Percentiles rank a stretch among this genome's conserved stretches.
Conservation (phyloP, 176 grass and related monocot genomes). For the Eleusine coracana region DNA sequence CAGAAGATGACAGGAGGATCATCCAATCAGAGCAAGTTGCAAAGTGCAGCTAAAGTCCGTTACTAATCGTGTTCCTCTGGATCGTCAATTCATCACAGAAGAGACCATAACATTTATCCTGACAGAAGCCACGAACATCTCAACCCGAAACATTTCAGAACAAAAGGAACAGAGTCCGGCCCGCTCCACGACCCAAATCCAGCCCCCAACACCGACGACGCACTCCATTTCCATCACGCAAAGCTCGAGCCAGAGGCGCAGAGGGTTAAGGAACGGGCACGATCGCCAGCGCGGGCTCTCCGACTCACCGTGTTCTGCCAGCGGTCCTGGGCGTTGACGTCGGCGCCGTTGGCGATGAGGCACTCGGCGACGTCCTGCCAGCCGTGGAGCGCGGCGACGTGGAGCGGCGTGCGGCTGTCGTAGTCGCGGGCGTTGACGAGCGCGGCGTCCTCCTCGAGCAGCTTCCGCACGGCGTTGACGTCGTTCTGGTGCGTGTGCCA, state of each 20-base stretch:
- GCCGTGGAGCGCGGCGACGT: slow-evolving; percentile 90
- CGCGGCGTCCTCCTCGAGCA: slow-evolving; percentile 80
- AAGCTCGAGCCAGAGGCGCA: neutral
- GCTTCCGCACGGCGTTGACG: slow-evolving; percentile 71
- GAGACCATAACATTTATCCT: neutral
- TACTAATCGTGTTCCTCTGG: neutral
- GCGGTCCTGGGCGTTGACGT: slow-evolving; percentile 94
- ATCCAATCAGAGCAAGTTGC: neutral
- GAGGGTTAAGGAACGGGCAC: neutral
- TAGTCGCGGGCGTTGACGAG: slow-evolving; percentile 96
- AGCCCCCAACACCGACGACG: neutral
- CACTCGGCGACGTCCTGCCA: slow-evolving; percentile 87
- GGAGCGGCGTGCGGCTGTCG: slow-evolving; percentile 95
- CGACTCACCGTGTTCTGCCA: slow-evolving; percentile 96
- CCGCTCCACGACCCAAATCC: slow-evolving; percentile 11
- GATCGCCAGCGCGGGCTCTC: neutral
- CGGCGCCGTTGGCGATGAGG: slow-evolving; percentile 75
- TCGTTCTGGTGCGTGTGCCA: slow-evolving; percentile 99
- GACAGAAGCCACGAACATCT: neutral
- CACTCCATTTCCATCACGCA: neutral
- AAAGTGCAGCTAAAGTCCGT: neutral
- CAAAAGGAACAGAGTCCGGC: neutral
- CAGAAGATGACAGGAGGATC: neutral
- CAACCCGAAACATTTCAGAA: neutral
- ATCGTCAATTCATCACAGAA: neutral